phyloP scores from a whole-genome alignment of 2,329 filamentous ascomycete genomes.

The Neurospora sp. region DNA sequence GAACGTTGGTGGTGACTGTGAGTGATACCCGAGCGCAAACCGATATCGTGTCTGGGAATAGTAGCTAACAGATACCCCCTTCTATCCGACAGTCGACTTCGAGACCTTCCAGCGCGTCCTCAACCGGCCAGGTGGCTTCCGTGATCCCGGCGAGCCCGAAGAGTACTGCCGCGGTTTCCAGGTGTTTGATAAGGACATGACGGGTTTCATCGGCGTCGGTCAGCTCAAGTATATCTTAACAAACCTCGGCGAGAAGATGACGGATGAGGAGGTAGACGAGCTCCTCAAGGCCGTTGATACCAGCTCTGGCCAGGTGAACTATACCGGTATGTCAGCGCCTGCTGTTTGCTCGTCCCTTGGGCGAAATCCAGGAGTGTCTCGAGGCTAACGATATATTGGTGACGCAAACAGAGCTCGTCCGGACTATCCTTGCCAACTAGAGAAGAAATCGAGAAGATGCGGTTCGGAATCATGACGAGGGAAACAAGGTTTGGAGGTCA shows the following conservation, averaged over 20 bases:
- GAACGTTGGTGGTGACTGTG: slow-evolving; percentile 82
- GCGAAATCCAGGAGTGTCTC: not conserved
- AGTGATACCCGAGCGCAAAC: slow-evolving; percentile 31
- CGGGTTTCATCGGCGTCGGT: slow-evolving; percentile 92
- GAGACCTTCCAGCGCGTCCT: slow-evolving; percentile 94
- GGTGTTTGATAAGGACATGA: slow-evolving; percentile 99
- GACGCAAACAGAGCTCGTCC: slow-evolving; percentile 57
- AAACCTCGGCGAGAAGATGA: slow-evolving; percentile 98
- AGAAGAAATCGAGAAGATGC: slow-evolving; percentile 8
- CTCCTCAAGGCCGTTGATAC: slow-evolving; percentile 97
- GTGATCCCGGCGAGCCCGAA: slow-evolving; percentile 92
- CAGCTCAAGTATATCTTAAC: slow-evolving; percentile 97
- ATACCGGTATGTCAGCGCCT: slow-evolving; percentile 58
- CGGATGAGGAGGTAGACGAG: slow-evolving; percentile 97
- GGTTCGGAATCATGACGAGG: not conserved
- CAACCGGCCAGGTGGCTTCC: slow-evolving; percentile 95
- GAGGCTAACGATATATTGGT: not conserved
- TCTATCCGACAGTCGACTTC: slow-evolving; percentile 69
- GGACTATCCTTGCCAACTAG: slow-evolving; percentile 79
- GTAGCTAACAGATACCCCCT: slow-evolving; percentile 2
- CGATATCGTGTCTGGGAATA: not conserved
- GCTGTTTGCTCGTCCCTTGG: not conserved
- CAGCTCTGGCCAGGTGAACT: slow-evolving; percentile 93
- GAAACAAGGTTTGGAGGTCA: slow-evolving; percentile 9
- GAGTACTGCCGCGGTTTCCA: slow-evolving; percentile 99